Evolutionary conservation across 2,329 filamentous ascomycete genomes (phyloP), one percentile per base, ranked within the genome.

Genomic region (Periconia sp.): DNA sequence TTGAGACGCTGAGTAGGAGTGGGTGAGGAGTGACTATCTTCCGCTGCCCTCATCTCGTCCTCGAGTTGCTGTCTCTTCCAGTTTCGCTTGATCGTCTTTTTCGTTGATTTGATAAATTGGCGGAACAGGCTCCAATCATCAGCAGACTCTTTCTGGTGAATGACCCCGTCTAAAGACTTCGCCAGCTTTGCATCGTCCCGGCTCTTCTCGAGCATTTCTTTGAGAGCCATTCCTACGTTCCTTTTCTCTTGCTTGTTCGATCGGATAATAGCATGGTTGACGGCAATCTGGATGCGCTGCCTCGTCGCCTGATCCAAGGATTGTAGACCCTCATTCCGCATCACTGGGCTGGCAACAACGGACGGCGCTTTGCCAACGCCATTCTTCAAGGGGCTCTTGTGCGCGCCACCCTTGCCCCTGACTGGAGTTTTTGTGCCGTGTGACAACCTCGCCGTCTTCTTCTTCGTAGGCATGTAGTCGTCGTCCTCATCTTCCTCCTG

Each of bases 401-500:
- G 58, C 40, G 54, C 61, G 10, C 64, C 62, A 46, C 50, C 48
- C 43, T 61, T 65, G 54, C 61, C 61, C 67, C 68, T 63, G 66
- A 66, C 49, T 3, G 59, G 59, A 15, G 62, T 60, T 52, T 70
- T 71, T 15, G 46, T 41, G 18, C 39, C 48, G 40, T 55, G 62
- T 40, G 55, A 53, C 19, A 46, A 48, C 32, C 54, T 57, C 30
- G 40, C 50, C 43, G 63, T 66, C 46, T 67, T 64, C 46, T 67
- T 64, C 59, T 71, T 69, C 17, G 55, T 66, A 15, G 72, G 71
- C 31, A 63, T 64, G 47, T 73, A 78, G 52, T 79, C 76, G 21
- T 71, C 70, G 44, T 78, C 76, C 34, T 72, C 73, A 23, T 75
- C 72, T 42, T 75, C 74, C 21, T 76, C 52, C 56, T 64, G 61